These are phyloP conservation scores for Oemleria cerasiformis DNA, from an alignment of 306 rosid genomes.

Conservation along the genomic window DNA sequence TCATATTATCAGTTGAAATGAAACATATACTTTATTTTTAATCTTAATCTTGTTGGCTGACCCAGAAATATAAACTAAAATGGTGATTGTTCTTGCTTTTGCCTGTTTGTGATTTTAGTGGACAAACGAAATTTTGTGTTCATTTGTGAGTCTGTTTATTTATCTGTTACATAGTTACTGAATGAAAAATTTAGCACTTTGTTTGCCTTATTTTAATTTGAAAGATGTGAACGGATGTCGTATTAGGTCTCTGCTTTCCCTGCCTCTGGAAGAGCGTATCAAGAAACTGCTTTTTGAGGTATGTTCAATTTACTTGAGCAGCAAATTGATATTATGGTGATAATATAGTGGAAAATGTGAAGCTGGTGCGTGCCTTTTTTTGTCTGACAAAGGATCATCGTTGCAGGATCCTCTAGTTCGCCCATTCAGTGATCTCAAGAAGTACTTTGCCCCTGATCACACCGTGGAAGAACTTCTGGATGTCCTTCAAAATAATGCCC, in stretches of 20 bases:
- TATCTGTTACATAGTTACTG: too few relatives aligned
- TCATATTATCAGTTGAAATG: background rate
- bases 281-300: constrained; percentile 71
- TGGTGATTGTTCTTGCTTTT: too few relatives aligned
- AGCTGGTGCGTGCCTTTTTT: background rate
- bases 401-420: constrained; percentile 59
- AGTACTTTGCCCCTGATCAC: constrained; percentile 72
- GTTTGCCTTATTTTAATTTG: too few relatives aligned
- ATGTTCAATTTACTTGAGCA: constrained; percentile 29
- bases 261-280: constrained; percentile 78
- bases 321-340: constrained; percentile 1
- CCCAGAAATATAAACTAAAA: too few relatives aligned
- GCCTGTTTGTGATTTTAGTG: too few relatives aligned
- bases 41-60: too few relatives aligned
- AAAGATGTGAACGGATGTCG: background rate
- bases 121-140: too few relatives aligned
- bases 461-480: constrained; percentile 49
- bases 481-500: constrained; percentile 61
- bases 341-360: background rate
- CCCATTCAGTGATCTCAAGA: constrained; percentile 65
- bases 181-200: too few relatives aligned
- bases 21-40: too few relatives aligned
- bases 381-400: too few relatives aligned
- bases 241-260: constrained; percentile 63
- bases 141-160: too few relatives aligned